These are phyloP conservation scores for Collybiopsis luxurians DNA, from an alignment of 768 basidiomycete genomes.

Conservation along the genomic window DNA sequence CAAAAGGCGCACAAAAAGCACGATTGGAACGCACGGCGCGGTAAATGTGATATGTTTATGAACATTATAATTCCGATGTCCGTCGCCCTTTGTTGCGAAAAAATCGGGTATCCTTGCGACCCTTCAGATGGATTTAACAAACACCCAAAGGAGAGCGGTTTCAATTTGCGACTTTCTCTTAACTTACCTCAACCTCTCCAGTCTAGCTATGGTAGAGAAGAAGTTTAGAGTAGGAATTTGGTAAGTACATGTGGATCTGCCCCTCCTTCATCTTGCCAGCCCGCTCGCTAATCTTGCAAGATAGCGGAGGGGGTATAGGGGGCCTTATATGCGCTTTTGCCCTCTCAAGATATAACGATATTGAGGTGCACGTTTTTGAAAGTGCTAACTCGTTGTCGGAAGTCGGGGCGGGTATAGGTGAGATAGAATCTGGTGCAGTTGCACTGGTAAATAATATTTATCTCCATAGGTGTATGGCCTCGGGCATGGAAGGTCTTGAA, in stretches of 20 bases:
- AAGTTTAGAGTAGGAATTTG: background rate
- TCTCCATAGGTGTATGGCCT: slow-evolving; percentile 24
- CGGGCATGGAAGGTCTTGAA: slow-evolving; percentile 40
- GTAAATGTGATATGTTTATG: too few relatives aligned
- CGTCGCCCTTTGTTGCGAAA: too few relatives aligned
- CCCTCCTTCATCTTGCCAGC: too few relatives aligned
- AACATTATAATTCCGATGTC: too few relatives aligned
- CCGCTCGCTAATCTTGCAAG: too few relatives aligned
- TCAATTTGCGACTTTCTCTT: background rate
- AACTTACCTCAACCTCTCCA: too few relatives aligned
- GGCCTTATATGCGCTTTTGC: slow-evolving; percentile 26
- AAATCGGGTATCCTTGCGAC: background rate
- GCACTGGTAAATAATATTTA: background rate
- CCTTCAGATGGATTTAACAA: background rate
- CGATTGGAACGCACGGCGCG: too few relatives aligned
- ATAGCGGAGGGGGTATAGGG: slow-evolving; percentile 8
- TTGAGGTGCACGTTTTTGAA: slow-evolving; percentile 43
- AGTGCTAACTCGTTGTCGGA: slow-evolving; percentile 35
- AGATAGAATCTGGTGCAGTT: background rate
- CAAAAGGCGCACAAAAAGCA: background rate
- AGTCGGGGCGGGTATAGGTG: slow-evolving; percentile 42
- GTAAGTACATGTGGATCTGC: background rate
- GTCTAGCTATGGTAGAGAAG: too few relatives aligned
- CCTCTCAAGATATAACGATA: slow-evolving; percentile 27
- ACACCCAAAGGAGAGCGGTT: background rate